Percentiles rank a stretch among this genome's conserved stretches.
Evolutionary conservation across 768 basidiomycete genomes (phyloP).

Genomic region (Boletus subparvulus): DNA sequence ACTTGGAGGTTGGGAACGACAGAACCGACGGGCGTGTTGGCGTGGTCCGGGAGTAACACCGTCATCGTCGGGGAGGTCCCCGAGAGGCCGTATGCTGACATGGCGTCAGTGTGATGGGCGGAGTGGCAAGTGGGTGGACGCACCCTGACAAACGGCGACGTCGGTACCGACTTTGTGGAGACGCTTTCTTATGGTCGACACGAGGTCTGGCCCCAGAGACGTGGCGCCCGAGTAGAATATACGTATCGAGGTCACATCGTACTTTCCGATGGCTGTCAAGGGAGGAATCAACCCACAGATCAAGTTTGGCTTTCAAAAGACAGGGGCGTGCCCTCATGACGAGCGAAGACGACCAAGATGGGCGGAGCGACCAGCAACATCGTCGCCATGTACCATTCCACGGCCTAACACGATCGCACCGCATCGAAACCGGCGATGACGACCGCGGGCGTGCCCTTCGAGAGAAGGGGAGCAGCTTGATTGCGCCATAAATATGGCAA

Average conservation of each 20-base stretch:
- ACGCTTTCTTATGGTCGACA: slow-evolving; percentile 43
- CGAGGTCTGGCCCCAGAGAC: slow-evolving; percentile 67
- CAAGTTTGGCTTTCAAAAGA: too few relatives aligned
- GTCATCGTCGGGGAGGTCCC: slow-evolving; percentile 79
- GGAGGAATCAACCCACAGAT: too few relatives aligned
- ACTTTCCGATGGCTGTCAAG: slow-evolving; percentile 55
- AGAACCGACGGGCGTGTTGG: slow-evolving; percentile 54
- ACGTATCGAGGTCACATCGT: slow-evolving; percentile 61
- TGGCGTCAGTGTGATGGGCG: not conserved
- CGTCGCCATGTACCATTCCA: slow-evolving; percentile 66
- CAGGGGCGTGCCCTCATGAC: slow-evolving; percentile 58
- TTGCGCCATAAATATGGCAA: slow-evolving; percentile 54
- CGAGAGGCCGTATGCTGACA: slow-evolving; percentile 70
- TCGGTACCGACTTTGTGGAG: slow-evolving; percentile 43
- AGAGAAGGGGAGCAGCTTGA: slow-evolving; percentile 61
- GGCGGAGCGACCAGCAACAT: slow-evolving; percentile 70
- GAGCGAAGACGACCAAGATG: slow-evolving; percentile 71
- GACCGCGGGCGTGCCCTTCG: slow-evolving; percentile 48
- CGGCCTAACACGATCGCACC: slow-evolving; percentile 57
- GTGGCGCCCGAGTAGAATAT: slow-evolving; percentile 75
- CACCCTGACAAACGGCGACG: slow-evolving; percentile 53
- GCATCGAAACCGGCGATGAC: slow-evolving; percentile 75
- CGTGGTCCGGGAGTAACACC: slow-evolving; percentile 46
- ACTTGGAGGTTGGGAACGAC: slow-evolving; percentile 80
- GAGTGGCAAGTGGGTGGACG: not conserved